Evolutionary conservation across 23 red algal genomes (phyloP), one percentile per base, ranked within the genome.

Genomic region (Gracilaria domingensis): DNA sequence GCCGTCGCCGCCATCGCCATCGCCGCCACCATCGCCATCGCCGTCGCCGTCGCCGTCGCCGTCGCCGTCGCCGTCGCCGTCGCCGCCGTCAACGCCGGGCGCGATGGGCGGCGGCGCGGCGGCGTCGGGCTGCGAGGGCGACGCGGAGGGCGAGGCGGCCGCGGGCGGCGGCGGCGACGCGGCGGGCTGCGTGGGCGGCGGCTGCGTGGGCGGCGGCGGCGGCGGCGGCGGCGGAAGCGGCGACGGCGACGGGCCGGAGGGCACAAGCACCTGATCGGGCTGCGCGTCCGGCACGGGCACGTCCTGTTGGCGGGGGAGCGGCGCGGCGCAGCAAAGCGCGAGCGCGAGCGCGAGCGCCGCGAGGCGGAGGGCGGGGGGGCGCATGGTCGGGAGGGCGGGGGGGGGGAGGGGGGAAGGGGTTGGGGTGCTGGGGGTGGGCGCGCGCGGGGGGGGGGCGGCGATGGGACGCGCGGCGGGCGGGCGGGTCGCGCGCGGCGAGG

Each of bases 271-370:
- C 14, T 79, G 5, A 79, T 54, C 58, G 59, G 82, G 64, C 35
- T 70, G 65, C 28, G 65, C 28, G 48, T 64, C 58, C 30, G 82
- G 59, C 4, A 84, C 54, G 32, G 80, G 80, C 4, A 70, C 25
- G 18, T 64, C 59, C 32, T 49, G 82, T 16, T 39, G 82, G 82
- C 32, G 36, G 12, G 60, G 61, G 13, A 51, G 12, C 29, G 32
- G 51, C 30, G 39, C 4, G 37, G 0, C 26, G 42, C 42, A 69
- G 25, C 20, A 40, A 21, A 79, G 30, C 28, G 33, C 47, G 28
- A 66, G 34, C 11, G 26, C 53, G 54, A 69, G 78, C 8, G 37
- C 26, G 20, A 61, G 78, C 42, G 5, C 5, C 42, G 11, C 11
- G 42, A 11, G 4, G 4, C 5, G 42, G 42, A 45, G 5, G 42